Percentiles rank a stretch among this genome's conserved stretches.
phyloP scores from a whole-genome alignment of 306 rosid genomes.

The Erythrophleum fordii region DNA sequence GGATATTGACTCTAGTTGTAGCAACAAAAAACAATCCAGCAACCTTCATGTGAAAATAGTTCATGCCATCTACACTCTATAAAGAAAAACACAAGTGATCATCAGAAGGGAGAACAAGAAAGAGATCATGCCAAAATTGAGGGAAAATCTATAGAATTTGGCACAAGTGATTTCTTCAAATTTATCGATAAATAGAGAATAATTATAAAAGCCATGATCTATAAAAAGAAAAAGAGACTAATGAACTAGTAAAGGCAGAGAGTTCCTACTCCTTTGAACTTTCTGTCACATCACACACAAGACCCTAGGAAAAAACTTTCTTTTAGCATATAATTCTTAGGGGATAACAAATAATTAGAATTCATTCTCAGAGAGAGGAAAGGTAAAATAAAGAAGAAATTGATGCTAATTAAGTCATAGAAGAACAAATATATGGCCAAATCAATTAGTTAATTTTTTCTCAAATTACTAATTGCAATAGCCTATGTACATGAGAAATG shows the following conservation, averaged over 20 bases:
- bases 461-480: not conserved
- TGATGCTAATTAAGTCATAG: not conserved
- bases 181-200: not conserved
- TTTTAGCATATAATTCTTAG: not conserved
- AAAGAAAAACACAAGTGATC: not conserved
- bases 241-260: not conserved
- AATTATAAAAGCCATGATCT: not conserved
- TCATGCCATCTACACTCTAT: conserved; percentile 88
- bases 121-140: not conserved
- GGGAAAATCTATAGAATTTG: not conserved
- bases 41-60: conserved; percentile 88
- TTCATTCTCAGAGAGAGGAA: not conserved
- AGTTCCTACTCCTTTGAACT: not conserved
- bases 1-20: conserved; percentile 72
- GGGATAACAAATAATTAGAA: not conserved
- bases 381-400: not conserved
- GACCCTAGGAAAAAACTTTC: not conserved
- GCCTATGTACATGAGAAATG: not conserved
- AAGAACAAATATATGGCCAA: too few species aligned
- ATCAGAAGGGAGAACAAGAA: conserved; percentile 8
- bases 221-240: not conserved
- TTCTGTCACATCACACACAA: too few species aligned
- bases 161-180: not conserved
- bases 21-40: conserved; percentile 87
- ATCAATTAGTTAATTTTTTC: not conserved